Percentiles rank a stretch among this genome's conserved stretches.
These are phyloP conservation scores for Antarctomyces pellizariae DNA, from an alignment of 495 filamentous ascomycete genomes.

Conservation along the genomic window DNA sequence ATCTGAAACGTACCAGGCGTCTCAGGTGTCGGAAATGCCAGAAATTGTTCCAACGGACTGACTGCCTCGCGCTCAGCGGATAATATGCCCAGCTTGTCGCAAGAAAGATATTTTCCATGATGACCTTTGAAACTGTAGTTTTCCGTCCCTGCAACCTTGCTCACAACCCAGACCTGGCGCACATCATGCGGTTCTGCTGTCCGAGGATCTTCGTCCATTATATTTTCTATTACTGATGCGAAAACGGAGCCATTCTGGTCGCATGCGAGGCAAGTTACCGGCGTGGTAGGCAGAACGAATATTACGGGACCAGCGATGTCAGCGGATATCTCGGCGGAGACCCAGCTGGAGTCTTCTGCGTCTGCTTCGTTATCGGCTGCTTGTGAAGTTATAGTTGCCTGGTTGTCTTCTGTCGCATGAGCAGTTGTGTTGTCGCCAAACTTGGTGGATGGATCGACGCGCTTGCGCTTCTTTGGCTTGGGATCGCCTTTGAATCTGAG, in stretches of 20 bases:
- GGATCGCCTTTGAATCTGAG: constrained; percentile 94
- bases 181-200: constrained; percentile 89
- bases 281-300: constrained; percentile 46
- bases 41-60: constrained; percentile 58
- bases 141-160: constrained; percentile 60
- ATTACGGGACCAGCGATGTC: constrained; percentile 76
- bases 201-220: constrained; percentile 48
- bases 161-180: constrained; percentile 85
- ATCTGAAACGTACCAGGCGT: constrained; percentile 42
- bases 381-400: constrained; percentile 12
- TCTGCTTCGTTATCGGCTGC: constrained; percentile 15
- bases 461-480: constrained; percentile 79
- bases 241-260: constrained; percentile 75
- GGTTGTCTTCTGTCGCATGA: constrained; percentile 19
- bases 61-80: constrained; percentile 60
- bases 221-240: constrained; percentile 53
- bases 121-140: constrained; percentile 64
- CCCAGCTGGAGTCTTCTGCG: constrained; percentile 60
- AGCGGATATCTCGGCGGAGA: constrained; percentile 46
- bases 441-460: constrained; percentile 20
- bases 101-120: constrained; percentile 66
- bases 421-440: constrained; percentile 15
- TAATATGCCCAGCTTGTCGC: constrained; percentile 63
- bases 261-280: constrained; percentile 50
- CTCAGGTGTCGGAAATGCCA: constrained; percentile 36